Base-by-base conservation (phyloP, 306 rosid genomes). In the Glycyrrhiza uralensis region DNA sequence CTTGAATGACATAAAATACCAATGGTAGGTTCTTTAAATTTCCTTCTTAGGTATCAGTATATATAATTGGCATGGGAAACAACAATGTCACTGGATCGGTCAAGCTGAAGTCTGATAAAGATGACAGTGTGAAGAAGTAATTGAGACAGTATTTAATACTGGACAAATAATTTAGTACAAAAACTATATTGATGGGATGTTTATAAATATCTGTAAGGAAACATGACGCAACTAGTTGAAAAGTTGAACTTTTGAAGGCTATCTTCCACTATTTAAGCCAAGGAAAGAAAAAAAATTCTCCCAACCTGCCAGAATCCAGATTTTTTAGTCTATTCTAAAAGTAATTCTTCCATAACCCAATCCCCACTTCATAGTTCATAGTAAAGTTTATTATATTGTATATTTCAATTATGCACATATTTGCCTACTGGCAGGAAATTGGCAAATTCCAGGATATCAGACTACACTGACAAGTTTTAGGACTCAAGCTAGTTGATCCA, bases 221-320 rank as follows among this genome's bases (percentile, higher is more conserved):
- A 57, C 39, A 28, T 38, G 42, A 42, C 50, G 49, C 36, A 35
- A 50, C 30, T 50, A 69, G 38, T 69, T 49, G 56, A 38, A 69
- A 38, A 69, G 38, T 69, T 49, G 56, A 38, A 69, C 15, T 18
- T 69, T 50, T 29, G 26, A 62, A 62, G 12, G 42, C 44, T 50
- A 70, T 42, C 65, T 69, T 77, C 41, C 30, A 38, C 59, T 19
- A 56, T 7, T 33, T 46, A 77, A 17, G 32, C 58, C 24, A 42
- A 50, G 44, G 54, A 20, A 76, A 44, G 52, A 68, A 45, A 3
- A 45, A n/a, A 29, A 24, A 17, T 20, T 45, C 63, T 67, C 76
- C 38, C 19, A 26, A 36, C 49, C 44, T 10, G 14, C 24, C 38
- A 36, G n/a, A 51, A 22, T 29, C 24, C 38, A 36, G n/a, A 51